Percentiles rank a stretch among this genome's conserved stretches.
Conservation (phyloP, 441 rosid species). For the Populus hybrid region DNA sequence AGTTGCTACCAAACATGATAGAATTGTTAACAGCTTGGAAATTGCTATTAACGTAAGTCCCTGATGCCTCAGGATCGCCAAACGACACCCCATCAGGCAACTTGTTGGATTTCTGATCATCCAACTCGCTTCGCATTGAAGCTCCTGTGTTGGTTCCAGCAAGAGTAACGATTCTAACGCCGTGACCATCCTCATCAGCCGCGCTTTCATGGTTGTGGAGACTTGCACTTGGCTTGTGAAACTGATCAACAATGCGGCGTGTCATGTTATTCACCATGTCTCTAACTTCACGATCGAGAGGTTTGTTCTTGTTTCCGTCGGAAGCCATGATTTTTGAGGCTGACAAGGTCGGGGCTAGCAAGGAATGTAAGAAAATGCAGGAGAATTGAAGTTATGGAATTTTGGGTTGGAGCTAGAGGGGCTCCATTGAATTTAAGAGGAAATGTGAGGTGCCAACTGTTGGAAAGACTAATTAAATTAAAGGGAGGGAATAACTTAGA, state of each 20-base stretch:
- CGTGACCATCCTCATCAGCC: conserved; percentile 37
- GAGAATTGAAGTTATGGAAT: neutral
- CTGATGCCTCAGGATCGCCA: conserved; percentile 37
- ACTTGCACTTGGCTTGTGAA: conserved; percentile 46
- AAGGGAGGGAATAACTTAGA: conserved; percentile 34
- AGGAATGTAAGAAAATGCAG: neutral
- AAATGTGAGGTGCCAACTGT: neutral
- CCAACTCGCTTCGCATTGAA: conserved; percentile 56
- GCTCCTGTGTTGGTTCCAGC: conserved; percentile 84
- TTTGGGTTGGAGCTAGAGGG: neutral
- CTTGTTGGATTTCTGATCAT: neutral
- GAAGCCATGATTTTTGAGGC: conserved; percentile 28
- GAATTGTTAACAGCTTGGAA: conserved; percentile 91
- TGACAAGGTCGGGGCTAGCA: neutral
- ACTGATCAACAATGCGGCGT: conserved; percentile 30
- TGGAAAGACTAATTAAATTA: conserved; percentile 9
- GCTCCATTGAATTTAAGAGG: conserved; percentile 3
- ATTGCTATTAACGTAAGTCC: conserved; percentile 75
- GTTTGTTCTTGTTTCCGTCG: conserved; percentile 37
- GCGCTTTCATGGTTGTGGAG: conserved; percentile 17
- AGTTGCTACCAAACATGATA: conserved; percentile 61
- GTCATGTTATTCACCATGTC: conserved; percentile 67
- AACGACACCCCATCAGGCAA: conserved; percentile 4
- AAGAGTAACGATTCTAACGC: conserved; percentile 62
- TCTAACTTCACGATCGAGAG: conserved; percentile 43